Evolutionary conservation across 2,329 filamentous ascomycete genomes (phyloP).

Genomic region (Aplosporella prunicola): DNA sequence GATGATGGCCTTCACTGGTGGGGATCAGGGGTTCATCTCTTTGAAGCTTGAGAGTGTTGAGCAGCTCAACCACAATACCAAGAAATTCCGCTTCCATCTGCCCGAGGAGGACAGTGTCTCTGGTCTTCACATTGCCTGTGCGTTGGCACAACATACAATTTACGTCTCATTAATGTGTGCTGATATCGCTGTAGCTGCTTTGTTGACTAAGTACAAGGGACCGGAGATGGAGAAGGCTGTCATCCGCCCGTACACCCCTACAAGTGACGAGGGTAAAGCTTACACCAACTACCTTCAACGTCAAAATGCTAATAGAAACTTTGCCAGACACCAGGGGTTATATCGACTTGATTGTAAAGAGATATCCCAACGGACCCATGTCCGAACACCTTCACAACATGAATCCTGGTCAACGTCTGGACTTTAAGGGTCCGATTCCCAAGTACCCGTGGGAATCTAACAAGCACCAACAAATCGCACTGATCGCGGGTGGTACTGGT

Average conservation of each 20-base stretch:
- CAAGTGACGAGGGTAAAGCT: slow-evolving; percentile 69
- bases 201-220: slow-evolving; percentile 87
- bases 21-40: slow-evolving; percentile 80
- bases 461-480: slow-evolving; percentile 82
- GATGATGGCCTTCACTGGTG: slow-evolving; percentile 60
- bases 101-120: slow-evolving; percentile 77
- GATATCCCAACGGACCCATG: slow-evolving; percentile 86
- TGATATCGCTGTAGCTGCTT: slow-evolving; percentile 44
- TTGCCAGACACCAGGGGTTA: slow-evolving; percentile 60
- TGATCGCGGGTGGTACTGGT: slow-evolving; percentile 90
- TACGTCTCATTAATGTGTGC: background rate
- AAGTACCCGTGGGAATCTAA: slow-evolving; percentile 87
- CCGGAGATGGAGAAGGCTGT: slow-evolving; percentile 75
- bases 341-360: slow-evolving; percentile 85
- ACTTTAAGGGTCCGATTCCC: slow-evolving; percentile 90
- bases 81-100: slow-evolving; percentile 80
- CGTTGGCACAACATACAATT: slow-evolving; percentile 14
- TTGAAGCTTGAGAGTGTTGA: slow-evolving; percentile 73
- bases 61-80: slow-evolving; percentile 86
- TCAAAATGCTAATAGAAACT: too few species aligned
- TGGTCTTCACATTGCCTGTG: slow-evolving; percentile 69
- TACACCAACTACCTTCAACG: background rate
- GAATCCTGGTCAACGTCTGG: slow-evolving; percentile 69
- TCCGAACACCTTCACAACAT: slow-evolving; percentile 79
- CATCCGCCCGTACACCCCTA: slow-evolving; percentile 86